Evolutionary conservation across 352 stramenopile genomes (phyloP).

Genomic region (Pythium vanterpoolii): DNA sequence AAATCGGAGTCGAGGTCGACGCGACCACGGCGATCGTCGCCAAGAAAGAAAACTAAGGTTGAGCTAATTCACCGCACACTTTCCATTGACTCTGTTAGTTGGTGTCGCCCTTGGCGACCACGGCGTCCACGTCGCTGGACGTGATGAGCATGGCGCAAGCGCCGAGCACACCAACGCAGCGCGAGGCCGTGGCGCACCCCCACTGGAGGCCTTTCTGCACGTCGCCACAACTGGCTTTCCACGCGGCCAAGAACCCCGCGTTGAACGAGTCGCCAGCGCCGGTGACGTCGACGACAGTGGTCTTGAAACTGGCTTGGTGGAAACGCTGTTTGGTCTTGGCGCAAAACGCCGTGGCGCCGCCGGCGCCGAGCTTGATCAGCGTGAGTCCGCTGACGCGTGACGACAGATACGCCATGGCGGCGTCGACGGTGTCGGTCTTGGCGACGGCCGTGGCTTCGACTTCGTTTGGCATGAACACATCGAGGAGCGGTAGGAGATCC

Average conservation of each 20-base stretch:
- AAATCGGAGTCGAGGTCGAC: not conserved
- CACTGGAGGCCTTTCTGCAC: slow-evolving; percentile 53
- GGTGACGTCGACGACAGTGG: slow-evolving; percentile 71
- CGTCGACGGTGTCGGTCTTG: slow-evolving; percentile 39
- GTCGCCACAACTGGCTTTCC: slow-evolving; percentile 49
- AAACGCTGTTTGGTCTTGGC: slow-evolving; percentile 39
- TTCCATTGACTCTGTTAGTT: too few relatives aligned
- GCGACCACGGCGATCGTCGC: slow-evolving; percentile 10
- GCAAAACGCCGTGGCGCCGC: slow-evolving; percentile 50
- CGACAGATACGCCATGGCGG: slow-evolving; percentile 50
- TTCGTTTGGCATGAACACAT: slow-evolving; percentile 85
- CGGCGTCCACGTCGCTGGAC: slow-evolving; percentile 39
- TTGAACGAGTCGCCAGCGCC: slow-evolving; percentile 87
- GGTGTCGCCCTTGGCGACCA: slow-evolving; percentile 24
- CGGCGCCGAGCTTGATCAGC: slow-evolving; percentile 69
- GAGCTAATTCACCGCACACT: too few relatives aligned
- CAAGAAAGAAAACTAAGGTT: slow-evolving; percentile 19
- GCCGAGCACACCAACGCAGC: slow-evolving; percentile 48
- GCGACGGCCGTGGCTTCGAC: slow-evolving; percentile 74
- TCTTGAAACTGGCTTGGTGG: slow-evolving; percentile 48
- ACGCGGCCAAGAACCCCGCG: slow-evolving; percentile 67
- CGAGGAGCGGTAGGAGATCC: slow-evolving; percentile 58
- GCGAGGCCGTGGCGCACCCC: slow-evolving; percentile 67
- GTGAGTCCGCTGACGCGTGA: slow-evolving; percentile 41
- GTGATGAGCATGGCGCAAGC: slow-evolving; percentile 47